These are phyloP conservation scores for Raphanus hybrid DNA, from an alignment of 441 rosid species.

Conservation along the genomic window DNA sequence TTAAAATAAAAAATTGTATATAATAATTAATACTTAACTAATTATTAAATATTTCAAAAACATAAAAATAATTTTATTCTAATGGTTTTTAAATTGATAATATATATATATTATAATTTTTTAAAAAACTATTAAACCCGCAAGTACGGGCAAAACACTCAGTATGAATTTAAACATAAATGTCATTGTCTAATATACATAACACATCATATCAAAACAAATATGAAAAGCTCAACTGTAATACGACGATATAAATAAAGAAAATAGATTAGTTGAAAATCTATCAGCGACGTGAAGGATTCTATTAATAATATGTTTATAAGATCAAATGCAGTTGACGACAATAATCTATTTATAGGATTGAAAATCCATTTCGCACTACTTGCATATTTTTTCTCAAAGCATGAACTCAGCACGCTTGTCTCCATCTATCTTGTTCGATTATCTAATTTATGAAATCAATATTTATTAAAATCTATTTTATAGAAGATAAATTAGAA, in stretches of 20 bases:
- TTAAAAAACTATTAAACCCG: too few species aligned
- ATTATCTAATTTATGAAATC: constrained; percentile 25
- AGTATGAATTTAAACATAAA: constrained; percentile 10
- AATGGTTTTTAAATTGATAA: too few species aligned
- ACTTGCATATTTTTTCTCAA: constrained; percentile 22
- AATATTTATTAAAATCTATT: constrained; percentile 1
- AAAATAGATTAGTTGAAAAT: background rate
- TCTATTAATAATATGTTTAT: constrained; percentile 3
- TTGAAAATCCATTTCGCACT: constrained; percentile 22
- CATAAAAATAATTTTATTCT: too few species aligned
- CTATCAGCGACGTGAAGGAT: constrained; percentile 25
- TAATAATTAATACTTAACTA: too few species aligned
- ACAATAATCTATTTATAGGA: background rate
- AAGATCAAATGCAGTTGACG: background rate
- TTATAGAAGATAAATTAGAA: constrained; percentile 18
- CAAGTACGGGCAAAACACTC: too few species aligned
- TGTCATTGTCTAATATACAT: constrained; percentile 24
- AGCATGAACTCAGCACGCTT: constrained; percentile 36
- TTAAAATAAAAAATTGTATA: too few species aligned
- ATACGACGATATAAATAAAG: background rate
- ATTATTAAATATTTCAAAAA: too few species aligned
- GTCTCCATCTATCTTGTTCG: constrained; percentile 32
- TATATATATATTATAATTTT: too few species aligned
- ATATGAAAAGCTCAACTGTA: constrained; percentile 9
- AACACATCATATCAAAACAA: constrained; percentile 28